Conservation (phyloP, 2,329 filamentous ascomycete genomes). For the Aureobasidium sp. region DNA sequence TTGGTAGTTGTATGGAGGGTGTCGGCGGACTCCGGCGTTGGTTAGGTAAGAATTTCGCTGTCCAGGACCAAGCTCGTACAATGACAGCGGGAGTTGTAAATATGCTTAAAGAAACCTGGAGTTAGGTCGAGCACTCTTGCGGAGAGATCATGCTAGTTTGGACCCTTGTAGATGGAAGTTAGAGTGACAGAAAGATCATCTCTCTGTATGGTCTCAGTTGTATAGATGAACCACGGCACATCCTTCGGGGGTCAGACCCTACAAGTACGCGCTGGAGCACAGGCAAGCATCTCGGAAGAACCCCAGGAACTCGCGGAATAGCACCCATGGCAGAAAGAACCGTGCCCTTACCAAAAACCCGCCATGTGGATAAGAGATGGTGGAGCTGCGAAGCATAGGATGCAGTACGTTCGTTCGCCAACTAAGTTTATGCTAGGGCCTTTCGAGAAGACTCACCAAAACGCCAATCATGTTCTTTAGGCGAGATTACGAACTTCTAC, state of each 20-base stretch:
- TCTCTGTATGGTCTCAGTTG: not conserved
- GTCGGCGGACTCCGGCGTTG: slow-evolving; percentile 5
- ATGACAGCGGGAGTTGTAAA: not conserved
- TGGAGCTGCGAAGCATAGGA: not conserved
- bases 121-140: slow-evolving; percentile 6
- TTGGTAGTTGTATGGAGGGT: not conserved
- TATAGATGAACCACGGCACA: not conserved
- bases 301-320: not conserved
- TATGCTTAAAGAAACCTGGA: slow-evolving; percentile 11
- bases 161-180: slow-evolving; percentile 1
- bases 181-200: not conserved
- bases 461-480: slow-evolving; percentile 3
- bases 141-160: slow-evolving; percentile 11
- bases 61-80: not conserved
- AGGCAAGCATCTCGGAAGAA: not conserved
- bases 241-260: not conserved
- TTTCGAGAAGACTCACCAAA: slow-evolving; percentile 1
- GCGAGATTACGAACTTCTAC: slow-evolving; percentile 6
- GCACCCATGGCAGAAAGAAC: not conserved
- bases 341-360: not conserved
- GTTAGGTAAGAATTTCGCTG: slow-evolving; percentile 8
- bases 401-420: not conserved
- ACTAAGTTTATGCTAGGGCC: not conserved
- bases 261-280: not conserved
- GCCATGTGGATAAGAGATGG: slow-evolving; percentile 1